phyloP scores from a whole-genome alignment of 164 flowering plant genomes.

The Vitis labrusca region DNA sequence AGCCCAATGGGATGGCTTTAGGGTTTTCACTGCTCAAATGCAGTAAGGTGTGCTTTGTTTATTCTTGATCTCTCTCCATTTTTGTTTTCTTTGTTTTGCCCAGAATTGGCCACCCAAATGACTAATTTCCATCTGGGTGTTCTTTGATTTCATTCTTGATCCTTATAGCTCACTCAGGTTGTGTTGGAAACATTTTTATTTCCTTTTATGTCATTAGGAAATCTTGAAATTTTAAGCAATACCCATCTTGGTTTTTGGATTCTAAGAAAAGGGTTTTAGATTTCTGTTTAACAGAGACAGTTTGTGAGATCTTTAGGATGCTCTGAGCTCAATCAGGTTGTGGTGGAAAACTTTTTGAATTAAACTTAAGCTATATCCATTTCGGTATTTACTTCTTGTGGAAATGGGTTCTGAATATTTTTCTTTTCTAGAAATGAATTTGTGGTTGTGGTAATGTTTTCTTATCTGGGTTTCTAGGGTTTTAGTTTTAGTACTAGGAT shows the following conservation, averaged over 20 bases:
- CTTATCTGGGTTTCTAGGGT: constrained; percentile 13
- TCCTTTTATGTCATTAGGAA: neutral
- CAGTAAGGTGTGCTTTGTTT: neutral
- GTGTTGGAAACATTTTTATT: neutral
- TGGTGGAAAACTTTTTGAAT: neutral
- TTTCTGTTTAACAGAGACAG: neutral
- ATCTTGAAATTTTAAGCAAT: neutral
- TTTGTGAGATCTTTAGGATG: neutral
- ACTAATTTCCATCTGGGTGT: neutral
- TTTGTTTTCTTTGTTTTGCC: neutral
- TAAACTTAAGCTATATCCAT: neutral
- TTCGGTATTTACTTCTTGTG: neutral
- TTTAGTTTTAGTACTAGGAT: constrained; percentile 3
- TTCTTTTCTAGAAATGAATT: neutral
- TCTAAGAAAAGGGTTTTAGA: constrained; percentile 6
- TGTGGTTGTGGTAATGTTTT: neutral
- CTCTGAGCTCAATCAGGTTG: neutral
- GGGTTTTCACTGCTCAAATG: constrained; percentile 1
- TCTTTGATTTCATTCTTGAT: constrained; percentile 1
- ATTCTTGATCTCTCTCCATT: neutral
- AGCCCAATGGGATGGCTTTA: neutral
- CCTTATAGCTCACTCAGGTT: neutral
- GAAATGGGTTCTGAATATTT: constrained; percentile 8
- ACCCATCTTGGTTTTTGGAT: neutral
- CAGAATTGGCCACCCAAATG: neutral